Evolutionary conservation across 805 yeast species (phyloP).

Genomic region (Sugiyamaella marilandica): DNA sequence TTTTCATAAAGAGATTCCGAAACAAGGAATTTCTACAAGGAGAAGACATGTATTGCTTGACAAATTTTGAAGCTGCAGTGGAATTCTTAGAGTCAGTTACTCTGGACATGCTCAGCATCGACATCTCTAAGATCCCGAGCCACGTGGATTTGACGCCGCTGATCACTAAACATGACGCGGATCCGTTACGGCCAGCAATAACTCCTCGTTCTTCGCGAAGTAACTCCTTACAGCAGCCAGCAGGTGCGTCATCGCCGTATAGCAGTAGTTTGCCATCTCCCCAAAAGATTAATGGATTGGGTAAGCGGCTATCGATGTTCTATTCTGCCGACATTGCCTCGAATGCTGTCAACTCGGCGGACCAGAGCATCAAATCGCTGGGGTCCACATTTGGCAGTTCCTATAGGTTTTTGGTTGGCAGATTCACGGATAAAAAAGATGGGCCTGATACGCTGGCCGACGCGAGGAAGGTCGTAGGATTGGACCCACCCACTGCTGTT

Average conservation of each 20-base stretch:
- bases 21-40: constrained; percentile 32
- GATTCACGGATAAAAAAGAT: constrained; percentile 19
- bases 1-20: constrained; percentile 38
- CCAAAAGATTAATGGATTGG: neutral
- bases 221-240: constrained; percentile 18
- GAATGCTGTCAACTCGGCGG: constrained; percentile 24
- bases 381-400: constrained; percentile 34
- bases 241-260: neutral
- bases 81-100: constrained; percentile 35
- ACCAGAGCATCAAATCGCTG: constrained; percentile 29
- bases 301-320: constrained; percentile 11
- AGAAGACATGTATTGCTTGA: constrained; percentile 38
- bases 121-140: constrained; percentile 16
- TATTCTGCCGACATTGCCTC: constrained; percentile 30
- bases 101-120: constrained; percentile 30
- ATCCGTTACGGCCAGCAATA: constrained; percentile 6
- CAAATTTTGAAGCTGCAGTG: constrained; percentile 41
- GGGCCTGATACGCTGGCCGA: constrained; percentile 25
- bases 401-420: constrained; percentile 29
- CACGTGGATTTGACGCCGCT: constrained; percentile 19
- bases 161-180: constrained; percentile 9
- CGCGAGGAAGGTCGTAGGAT: constrained; percentile 23
- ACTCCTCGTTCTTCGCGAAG: constrained; percentile 20
- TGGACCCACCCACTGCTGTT: constrained; percentile 14
- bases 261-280: constrained; percentile 5